A percentile compares a stretch with the other conserved stretches of the same genome.
These are phyloP conservation scores for Bruguiera gymnorhiza DNA, from an alignment of 345 rosid genomes.

Conservation along the genomic window DNA sequence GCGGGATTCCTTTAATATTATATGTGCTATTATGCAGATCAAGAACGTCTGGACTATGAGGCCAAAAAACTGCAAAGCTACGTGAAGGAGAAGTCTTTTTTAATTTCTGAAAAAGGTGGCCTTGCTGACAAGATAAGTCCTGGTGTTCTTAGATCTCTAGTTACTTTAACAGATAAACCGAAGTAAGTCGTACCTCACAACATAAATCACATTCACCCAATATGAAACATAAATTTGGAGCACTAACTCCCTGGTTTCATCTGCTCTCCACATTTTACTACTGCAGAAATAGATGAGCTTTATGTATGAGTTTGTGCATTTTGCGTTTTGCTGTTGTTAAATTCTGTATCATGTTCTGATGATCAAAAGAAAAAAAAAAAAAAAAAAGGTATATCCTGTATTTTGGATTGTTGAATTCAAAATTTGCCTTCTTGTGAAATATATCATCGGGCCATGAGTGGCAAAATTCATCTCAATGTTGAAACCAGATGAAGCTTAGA, in stretches of 20 bases:
- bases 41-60: constrained; percentile 51
- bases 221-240: no score
- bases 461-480: background rate
- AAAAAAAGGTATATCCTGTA: no score
- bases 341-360: background rate
- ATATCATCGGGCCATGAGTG: background rate
- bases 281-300: background rate
- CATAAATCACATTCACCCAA: background rate
- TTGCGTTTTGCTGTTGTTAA: background rate
- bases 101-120: constrained; percentile 64
- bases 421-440: background rate
- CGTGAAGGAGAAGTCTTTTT: constrained; percentile 64
- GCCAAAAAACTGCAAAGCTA: constrained; percentile 68
- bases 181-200: constrained; percentile 33
- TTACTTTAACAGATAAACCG: constrained; percentile 55
- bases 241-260: no score
- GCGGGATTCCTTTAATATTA: background rate
- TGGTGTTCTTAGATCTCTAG: constrained; percentile 58
- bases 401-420: background rate
- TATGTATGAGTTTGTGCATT: background rate
- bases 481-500: background rate
- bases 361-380: no score
- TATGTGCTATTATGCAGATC: constrained; percentile 41
- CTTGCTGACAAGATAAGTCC: constrained; percentile 70
- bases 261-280: background rate